These are phyloP conservation scores for Lathyrus oleraceus DNA, from an alignment of 306 rosid genomes.

Conservation along the genomic window DNA sequence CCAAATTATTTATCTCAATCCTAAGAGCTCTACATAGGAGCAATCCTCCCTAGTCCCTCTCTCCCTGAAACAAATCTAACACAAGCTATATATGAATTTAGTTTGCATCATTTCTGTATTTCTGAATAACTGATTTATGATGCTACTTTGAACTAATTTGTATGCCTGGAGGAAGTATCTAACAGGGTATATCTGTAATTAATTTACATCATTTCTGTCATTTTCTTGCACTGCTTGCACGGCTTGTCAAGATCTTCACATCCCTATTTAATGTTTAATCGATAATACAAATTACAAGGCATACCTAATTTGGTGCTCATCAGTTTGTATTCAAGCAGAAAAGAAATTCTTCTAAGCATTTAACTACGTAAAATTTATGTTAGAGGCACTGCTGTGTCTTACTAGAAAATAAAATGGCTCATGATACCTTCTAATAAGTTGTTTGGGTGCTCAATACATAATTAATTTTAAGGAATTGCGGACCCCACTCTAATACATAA, in stretches of 20 bases:
- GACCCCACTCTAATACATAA: no score
- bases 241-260: not conserved
- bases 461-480: no score
- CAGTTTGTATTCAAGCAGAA: conserved; percentile 1
- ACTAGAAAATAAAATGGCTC: conserved; percentile 5
- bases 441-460: not conserved
- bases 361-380: not conserved
- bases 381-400: not conserved
- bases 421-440: not conserved
- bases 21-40: not conserved
- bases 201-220: not conserved
- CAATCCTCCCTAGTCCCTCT: not conserved
- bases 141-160: conserved; percentile 16
- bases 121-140: not conserved
- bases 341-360: not conserved
- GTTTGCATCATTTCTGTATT: conserved; percentile 9
- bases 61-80: not conserved
- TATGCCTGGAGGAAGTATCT: not conserved
- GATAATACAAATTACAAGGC: conserved; percentile 17
- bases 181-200: not conserved
- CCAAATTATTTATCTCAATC: not conserved
- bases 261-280: not conserved
- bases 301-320: conserved; percentile 35
- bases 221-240: not conserved
- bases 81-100: not conserved